Conservation (phyloP, 768 basidiomycete species). For the Coprinopsis cinerea region DNA sequence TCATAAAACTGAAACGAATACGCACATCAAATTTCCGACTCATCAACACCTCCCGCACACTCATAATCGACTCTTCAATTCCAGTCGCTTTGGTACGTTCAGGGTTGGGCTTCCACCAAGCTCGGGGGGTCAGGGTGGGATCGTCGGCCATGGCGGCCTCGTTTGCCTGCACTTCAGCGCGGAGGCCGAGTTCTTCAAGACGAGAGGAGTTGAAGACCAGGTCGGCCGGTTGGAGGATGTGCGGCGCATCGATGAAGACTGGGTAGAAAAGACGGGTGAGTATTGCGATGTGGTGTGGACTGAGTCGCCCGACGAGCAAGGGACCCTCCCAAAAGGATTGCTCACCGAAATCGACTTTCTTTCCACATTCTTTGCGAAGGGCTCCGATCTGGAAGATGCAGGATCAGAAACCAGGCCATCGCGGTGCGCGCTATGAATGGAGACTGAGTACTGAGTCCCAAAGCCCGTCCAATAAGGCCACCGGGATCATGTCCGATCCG, state of each 20-base stretch:
- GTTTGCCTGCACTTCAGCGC: conserved; percentile 28
- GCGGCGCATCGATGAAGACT: conserved; percentile 76
- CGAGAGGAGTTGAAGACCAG: conserved; percentile 24
- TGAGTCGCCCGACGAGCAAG: not conserved
- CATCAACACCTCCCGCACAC: conserved; percentile 48
- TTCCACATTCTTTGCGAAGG: conserved; percentile 61
- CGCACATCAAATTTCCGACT: conserved; percentile 58
- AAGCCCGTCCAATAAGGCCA: not conserved
- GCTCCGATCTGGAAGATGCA: conserved; percentile 51
- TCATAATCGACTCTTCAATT: conserved; percentile 47
- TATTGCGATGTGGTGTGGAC: not conserved
- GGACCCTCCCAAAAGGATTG: not conserved
- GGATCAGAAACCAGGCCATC: not conserved
- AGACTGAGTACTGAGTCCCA: not conserved
- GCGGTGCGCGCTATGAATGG: no score
- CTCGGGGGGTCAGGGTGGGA: conserved; percentile 51
- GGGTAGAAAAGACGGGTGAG: not conserved
- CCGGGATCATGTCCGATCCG: no score
- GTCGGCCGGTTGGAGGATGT: conserved; percentile 62
- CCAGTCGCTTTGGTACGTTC: conserved; percentile 46
- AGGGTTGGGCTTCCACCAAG: conserved; percentile 58
- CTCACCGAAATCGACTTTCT: conserved; percentile 61
- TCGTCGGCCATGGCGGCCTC: conserved; percentile 36
- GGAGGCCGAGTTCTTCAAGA: conserved; percentile 13
- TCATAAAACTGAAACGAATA: conserved; percentile 10